These are phyloP conservation scores for Leccinum obscurum DNA, from an alignment of 768 basidiomycete genomes.

Conservation along the genomic window DNA sequence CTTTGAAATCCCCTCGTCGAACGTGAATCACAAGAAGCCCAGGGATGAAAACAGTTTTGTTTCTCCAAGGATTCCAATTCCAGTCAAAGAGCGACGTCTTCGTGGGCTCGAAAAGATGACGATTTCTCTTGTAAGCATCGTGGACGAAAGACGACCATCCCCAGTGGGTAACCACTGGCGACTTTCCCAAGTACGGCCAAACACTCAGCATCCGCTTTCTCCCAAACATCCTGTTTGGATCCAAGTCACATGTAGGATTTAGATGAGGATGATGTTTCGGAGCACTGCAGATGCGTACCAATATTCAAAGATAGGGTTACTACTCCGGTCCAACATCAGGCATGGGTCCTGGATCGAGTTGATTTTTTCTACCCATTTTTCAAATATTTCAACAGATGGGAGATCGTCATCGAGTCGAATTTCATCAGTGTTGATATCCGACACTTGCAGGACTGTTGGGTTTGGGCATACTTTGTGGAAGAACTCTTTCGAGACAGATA, in stretches of 20 bases:
- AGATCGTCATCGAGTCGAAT: conserved; percentile 26
- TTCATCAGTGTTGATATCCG: conserved; percentile 31
- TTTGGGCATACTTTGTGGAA: conserved; percentile 43
- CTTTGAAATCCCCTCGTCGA: conserved; percentile 49
- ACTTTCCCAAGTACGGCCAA: conserved; percentile 35
- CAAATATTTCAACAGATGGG: conserved; percentile 32
- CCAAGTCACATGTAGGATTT: neutral
- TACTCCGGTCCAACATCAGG: conserved; percentile 34
- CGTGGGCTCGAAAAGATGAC: conserved; percentile 22
- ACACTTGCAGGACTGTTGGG: conserved; percentile 34
- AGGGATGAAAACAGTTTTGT: conserved; percentile 24
- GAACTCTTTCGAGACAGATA: conserved; percentile 37
- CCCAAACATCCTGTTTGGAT: conserved; percentile 34
- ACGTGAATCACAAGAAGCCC: conserved; percentile 52
- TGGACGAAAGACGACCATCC: conserved; percentile 39
- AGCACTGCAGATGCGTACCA: conserved; percentile 29
- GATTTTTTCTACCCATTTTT: conserved; percentile 41
- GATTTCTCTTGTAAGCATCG: conserved; percentile 34
- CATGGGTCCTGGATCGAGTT: conserved; percentile 39
- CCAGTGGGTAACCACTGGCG: conserved; percentile 39
- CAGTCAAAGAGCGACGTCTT: neutral
- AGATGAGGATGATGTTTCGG: neutral
- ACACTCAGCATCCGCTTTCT: conserved; percentile 34
- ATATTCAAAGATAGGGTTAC: conserved; percentile 35
- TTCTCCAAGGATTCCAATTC: neutral